Evolutionary conservation across 495 filamentous ascomycete genomes (phyloP), one percentile per base, ranked within the genome.

Genomic region (Letharia lupina): DNA sequence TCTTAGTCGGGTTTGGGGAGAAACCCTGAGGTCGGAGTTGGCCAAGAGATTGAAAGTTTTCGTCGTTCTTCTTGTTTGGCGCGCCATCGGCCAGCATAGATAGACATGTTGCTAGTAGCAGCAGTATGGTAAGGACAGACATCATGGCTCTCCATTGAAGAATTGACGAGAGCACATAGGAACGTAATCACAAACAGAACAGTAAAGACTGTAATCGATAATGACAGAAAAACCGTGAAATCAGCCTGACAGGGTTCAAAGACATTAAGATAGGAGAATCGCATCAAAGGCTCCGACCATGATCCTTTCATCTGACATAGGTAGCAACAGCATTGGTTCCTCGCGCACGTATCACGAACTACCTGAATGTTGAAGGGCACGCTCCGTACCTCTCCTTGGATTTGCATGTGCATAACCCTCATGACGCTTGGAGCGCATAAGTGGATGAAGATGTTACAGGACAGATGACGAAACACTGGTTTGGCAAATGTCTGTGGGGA

Each of bases 121-220:
- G 31, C 37, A 66, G 52, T 2, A 44, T 52, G 60, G 60, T 66
- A 69, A 69, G 28, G 67, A 69, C 52, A 63, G 67, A 56, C 67
- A 60, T 66, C 64, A 66, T 69, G 67, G 39, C 64, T 63, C 39
- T 62, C 67, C 67, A 69, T 69, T 39, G 60, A 58, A 57, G 44
- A 60, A 18, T 44, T 41, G 42, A 44, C 18, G 42, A 54, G 50
- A 64, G 57, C 33, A 40, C 31, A 41, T 39, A 66, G 60, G 33
- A 41, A 60, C 15, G 48, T n/a, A 31, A n/a, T 33, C 6, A 52
- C 39, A 20, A 13, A 42, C 20, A 65, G 47, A 40, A 68, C 62
- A 47, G 47, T 15, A 67, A 57, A 40, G 47, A 68, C 9, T 54
- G 62, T 45, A 39, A 54, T 41, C 56, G 62, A 52, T 50, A 45